phyloP scores from a whole-genome alignment of 75 land plant genomes.

The Pinus tabuliformis region DNA sequence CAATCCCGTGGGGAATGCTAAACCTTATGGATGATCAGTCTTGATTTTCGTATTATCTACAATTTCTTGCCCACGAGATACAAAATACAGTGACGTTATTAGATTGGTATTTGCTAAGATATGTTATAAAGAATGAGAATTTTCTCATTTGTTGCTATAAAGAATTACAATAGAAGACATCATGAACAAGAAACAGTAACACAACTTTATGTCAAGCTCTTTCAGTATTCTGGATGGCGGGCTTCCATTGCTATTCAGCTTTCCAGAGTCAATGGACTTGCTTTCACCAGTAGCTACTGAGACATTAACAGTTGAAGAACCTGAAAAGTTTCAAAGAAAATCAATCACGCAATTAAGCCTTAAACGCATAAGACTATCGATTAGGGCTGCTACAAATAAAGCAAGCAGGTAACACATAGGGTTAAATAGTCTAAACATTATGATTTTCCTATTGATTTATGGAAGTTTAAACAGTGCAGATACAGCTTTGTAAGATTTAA shows the following conservation, averaged over 20 bases:
- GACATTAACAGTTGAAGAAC: slow-evolving; percentile 58
- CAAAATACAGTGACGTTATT: not conserved
- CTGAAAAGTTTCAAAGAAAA: slow-evolving; percentile 20
- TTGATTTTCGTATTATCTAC: not conserved
- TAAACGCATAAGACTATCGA: not conserved
- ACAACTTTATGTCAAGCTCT: not conserved
- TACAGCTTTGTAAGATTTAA: too few relatives aligned
- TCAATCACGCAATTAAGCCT: not conserved
- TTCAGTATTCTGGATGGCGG: slow-evolving; percentile 1
- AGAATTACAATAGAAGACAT: slow-evolving; percentile 1
- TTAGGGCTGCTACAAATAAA: not conserved
- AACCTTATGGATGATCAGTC: not conserved
- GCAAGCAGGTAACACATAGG: not conserved
- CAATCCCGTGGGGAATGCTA: not conserved
- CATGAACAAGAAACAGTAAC: not conserved
- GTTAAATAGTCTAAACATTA: too few relatives aligned
- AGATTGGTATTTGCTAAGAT: slow-evolving; percentile 2
- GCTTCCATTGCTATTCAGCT: slow-evolving; percentile 20
- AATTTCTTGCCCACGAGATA: not conserved
- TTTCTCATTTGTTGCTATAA: not conserved
- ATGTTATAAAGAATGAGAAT: not conserved
- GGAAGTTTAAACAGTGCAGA: too few relatives aligned
- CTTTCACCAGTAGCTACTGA: slow-evolving; percentile 31
- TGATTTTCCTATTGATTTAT: not conserved
- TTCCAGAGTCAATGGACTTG: slow-evolving; percentile 35